These are phyloP conservation scores for Macrocystidia cucumis DNA, from an alignment of 1,284 basidiomycete genomes.

Conservation along the genomic window DNA sequence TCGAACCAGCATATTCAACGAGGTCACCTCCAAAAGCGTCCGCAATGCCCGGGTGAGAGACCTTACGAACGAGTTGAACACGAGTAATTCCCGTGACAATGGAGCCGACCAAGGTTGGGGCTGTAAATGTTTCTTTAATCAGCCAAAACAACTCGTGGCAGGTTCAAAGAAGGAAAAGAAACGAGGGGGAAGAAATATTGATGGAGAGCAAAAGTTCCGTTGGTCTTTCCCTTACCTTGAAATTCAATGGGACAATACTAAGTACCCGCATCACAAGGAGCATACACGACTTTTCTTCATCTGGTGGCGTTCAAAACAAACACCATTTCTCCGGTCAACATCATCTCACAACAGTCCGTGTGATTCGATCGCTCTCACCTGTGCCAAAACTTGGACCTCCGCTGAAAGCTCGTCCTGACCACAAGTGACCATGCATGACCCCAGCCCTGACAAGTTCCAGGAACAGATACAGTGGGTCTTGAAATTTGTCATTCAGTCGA, in stretches of 20 bases:
- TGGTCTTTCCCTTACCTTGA: constrained; percentile 84
- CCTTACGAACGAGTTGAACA: constrained; percentile 97
- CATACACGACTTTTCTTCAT: constrained; percentile 89
- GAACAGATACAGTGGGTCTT: constrained; percentile 92
- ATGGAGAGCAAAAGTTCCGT: constrained; percentile 10
- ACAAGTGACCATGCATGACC: constrained; percentile 90
- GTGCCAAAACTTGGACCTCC: constrained; percentile 94
- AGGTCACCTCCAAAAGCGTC: constrained; percentile 85
- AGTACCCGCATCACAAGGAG: constrained; percentile 94
- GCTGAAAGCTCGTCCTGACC: constrained; percentile 83
- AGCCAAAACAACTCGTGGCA: no score
- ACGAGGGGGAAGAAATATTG: constrained; percentile 6
- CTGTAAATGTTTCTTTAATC: no score
- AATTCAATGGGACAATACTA: constrained; percentile 88
- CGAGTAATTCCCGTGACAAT: constrained; percentile 89
- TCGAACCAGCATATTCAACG: constrained; percentile 87
- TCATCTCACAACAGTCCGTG: constrained; percentile 7
- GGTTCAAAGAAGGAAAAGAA: constrained; percentile 5
- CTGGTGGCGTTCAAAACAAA: constrained; percentile 27
- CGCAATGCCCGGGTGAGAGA: constrained; percentile 86
- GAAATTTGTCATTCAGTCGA: constrained; percentile 95
- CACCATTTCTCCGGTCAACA: constrained; percentile 7
- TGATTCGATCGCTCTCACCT: constrained; percentile 38
- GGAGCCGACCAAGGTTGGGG: constrained; percentile 89
- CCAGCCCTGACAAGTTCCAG: constrained; percentile 91